Conservation (phyloP, 768 basidiomycete genomes). For the Leccinellum rugosiceps region DNA sequence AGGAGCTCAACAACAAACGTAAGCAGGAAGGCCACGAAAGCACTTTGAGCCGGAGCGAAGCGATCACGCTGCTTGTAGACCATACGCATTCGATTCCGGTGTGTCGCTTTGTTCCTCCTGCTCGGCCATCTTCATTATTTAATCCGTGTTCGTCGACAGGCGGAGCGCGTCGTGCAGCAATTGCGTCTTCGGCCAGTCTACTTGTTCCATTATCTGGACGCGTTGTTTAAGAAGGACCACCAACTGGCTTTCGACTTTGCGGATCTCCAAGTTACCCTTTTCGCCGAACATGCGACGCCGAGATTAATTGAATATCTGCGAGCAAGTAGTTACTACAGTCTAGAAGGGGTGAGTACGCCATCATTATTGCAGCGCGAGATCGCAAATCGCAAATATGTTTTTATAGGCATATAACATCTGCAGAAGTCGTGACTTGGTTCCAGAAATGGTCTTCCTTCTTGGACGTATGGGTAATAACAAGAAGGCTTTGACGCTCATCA, state of each 20-base stretch:
- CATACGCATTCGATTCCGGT: slow-evolving; percentile 97
- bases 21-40: slow-evolving; percentile 39
- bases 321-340: slow-evolving; percentile 85
- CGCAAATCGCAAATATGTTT: not conserved
- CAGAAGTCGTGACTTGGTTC: slow-evolving; percentile 79
- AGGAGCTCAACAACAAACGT: slow-evolving; percentile 70
- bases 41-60: slow-evolving; percentile 57
- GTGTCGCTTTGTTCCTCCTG: slow-evolving; percentile 22
- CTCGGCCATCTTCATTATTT: not conserved
- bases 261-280: slow-evolving; percentile 86
- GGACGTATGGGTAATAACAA: slow-evolving; percentile 99
- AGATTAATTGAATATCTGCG: slow-evolving; percentile 89
- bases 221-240: slow-evolving; percentile 83
- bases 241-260: slow-evolving; percentile 77
- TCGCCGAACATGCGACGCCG: slow-evolving; percentile 79
- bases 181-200: slow-evolving; percentile 72
- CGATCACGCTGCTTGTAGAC: slow-evolving; percentile 84
- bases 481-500: slow-evolving; percentile 89
- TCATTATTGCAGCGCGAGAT: not conserved
- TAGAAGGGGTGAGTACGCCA: slow-evolving; percentile 67
- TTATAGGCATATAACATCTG: slow-evolving; percentile 82
- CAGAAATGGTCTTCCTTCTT: slow-evolving; percentile 96
- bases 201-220: slow-evolving; percentile 91
- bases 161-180: slow-evolving; percentile 84
- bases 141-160: slow-evolving; percentile 44